Evolutionary conservation across 2,329 filamentous ascomycete genomes (phyloP).

Genomic region (Ophiosphaerella narmari): DNA sequence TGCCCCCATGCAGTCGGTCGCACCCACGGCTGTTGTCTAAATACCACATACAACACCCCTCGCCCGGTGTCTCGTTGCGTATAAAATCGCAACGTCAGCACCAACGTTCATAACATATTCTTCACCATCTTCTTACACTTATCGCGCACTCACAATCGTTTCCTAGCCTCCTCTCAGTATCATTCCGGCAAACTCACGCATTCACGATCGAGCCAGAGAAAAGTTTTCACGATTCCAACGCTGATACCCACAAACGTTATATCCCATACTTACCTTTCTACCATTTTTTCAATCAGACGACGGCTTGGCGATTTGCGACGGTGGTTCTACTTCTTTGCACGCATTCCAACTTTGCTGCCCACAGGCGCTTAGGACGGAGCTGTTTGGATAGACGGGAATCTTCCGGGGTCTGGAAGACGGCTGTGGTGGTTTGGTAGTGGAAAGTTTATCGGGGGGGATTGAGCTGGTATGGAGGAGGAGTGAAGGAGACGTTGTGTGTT

Average conservation of each 20-base stretch:
- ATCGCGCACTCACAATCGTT: slow-evolving; percentile 37
- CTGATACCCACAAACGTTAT: slow-evolving; percentile 52
- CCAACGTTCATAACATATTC: slow-evolving; percentile 15
- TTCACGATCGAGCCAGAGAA: slow-evolving; percentile 43
- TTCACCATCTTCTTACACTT: slow-evolving; percentile 4
- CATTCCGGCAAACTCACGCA: slow-evolving; percentile 43
- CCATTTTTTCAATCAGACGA: slow-evolving; percentile 41
- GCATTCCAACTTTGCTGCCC: slow-evolving; percentile 5
- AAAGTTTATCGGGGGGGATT: slow-evolving; percentile 16
- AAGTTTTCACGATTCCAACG: slow-evolving; percentile 49
- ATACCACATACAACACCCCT: slow-evolving; percentile 2
- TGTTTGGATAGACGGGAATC: slow-evolving; percentile 26
- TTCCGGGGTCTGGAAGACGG: slow-evolving; percentile 26
- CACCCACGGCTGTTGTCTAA: slow-evolving; percentile 49
- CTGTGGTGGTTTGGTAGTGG: slow-evolving; percentile 32
- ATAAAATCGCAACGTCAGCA: slow-evolving; percentile 21
- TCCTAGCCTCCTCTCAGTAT: slow-evolving; percentile 36
- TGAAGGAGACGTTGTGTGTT: slow-evolving; percentile 16
- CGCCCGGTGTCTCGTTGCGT: slow-evolving; percentile 11
- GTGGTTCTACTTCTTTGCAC: slow-evolving; percentile 22
- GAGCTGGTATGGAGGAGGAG: slow-evolving; percentile 10
- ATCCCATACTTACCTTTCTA: slow-evolving; percentile 46
- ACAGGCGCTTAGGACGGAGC: neutral
- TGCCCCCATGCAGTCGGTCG: slow-evolving; percentile 43
- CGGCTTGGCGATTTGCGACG: slow-evolving; percentile 44